Percentiles rank a stretch among this genome's conserved stretches.
phyloP scores from a whole-genome alignment of 1,139 yeast species.

The Yamadazyma sp. region DNA sequence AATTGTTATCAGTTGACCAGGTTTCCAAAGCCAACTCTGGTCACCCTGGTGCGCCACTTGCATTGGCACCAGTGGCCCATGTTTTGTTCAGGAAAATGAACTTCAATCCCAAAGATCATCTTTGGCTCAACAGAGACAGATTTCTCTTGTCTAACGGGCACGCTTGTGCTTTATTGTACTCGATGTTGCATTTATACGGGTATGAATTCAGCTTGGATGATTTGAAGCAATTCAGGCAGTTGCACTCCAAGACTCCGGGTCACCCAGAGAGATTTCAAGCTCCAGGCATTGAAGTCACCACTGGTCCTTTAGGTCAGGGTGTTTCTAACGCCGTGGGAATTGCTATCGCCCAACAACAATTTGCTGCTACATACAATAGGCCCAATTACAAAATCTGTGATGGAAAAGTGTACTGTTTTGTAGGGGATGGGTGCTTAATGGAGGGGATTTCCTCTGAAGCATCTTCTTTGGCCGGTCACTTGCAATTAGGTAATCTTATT shows the following conservation, averaged over 20 bases:
- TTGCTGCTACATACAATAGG: constrained; percentile 91
- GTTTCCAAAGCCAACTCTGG: constrained; percentile 90
- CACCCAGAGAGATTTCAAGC: constrained; percentile 82
- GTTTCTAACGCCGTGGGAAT: constrained; percentile 92
- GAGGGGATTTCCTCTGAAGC: constrained; percentile 98
- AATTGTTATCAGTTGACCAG: constrained; percentile 84
- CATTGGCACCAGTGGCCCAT: constrained; percentile 73
- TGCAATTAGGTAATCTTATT: constrained; percentile 88
- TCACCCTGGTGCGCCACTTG: constrained; percentile 99
- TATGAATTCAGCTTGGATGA: constrained; percentile 80
- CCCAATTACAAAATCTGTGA: constrained; percentile 71
- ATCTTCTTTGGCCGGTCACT: constrained; percentile 91
- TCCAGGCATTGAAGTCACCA: constrained; percentile 94
- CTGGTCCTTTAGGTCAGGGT: constrained; percentile 99
- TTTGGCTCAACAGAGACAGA: constrained; percentile 92
- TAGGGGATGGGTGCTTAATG: constrained; percentile 98
- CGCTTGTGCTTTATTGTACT: constrained; percentile 87
- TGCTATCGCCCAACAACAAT: constrained; percentile 88
- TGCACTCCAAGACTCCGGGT: constrained; percentile 91
- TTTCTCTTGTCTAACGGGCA: constrained; percentile 95
- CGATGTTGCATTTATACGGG: constrained; percentile 81
- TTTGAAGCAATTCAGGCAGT: constrained; percentile 85
- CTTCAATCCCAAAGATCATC: constrained; percentile 86
- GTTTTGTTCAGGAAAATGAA: constrained; percentile 78
- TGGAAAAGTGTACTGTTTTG: constrained; percentile 72